A percentile compares a stretch with the other conserved stretches of the same genome.
phyloP scores from a whole-genome alignment of 768 basidiomycete genomes.

The Mycena latifolia region DNA sequence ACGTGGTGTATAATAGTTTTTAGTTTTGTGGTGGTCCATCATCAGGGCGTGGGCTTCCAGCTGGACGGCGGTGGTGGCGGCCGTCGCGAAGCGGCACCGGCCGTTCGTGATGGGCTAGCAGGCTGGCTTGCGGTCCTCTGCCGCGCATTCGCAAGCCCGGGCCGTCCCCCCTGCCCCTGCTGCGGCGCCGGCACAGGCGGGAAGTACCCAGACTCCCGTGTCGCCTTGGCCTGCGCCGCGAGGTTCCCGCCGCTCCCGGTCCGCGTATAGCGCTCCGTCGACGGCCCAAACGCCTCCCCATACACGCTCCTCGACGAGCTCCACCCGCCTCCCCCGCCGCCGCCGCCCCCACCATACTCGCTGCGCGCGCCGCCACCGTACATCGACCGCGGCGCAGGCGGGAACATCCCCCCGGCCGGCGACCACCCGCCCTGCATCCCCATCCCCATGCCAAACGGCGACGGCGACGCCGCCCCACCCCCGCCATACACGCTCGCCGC shows the following conservation, averaged over 20 bases:
- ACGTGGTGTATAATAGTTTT: conserved; percentile 3
- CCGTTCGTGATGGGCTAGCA: conserved; percentile 44
- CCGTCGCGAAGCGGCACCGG: conserved; percentile 34
- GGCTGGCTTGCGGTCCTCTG: conserved; percentile 62
- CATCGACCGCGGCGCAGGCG: conserved; percentile 63
- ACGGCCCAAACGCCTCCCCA: conserved; percentile 72
- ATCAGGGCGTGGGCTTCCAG: conserved; percentile 57
- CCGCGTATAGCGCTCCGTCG: conserved; percentile 35
- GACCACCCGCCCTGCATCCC: conserved; percentile 52
- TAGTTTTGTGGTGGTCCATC: not conserved
- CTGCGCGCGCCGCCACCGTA: conserved; percentile 75
- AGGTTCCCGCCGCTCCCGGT: conserved; percentile 37
- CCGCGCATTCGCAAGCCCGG: conserved; percentile 41
- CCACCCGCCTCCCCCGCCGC: conserved; percentile 59
- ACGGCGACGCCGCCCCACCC: conserved; percentile 29
- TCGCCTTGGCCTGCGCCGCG: too few species aligned
- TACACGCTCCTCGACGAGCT: conserved; percentile 75
- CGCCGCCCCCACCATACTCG: conserved; percentile 66
- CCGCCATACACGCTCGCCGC: conserved; percentile 61
- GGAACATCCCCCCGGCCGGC: conserved; percentile 63
- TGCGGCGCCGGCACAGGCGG: conserved; percentile 56
- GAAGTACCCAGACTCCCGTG: conserved; percentile 58
- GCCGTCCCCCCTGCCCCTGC: conserved; percentile 36
- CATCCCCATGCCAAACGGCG: conserved; percentile 44
- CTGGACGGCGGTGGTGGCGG: conserved; percentile 70